Evolutionary conservation across 306 rosid genomes (phyloP).

Genomic region (Castanospermum australe): DNA sequence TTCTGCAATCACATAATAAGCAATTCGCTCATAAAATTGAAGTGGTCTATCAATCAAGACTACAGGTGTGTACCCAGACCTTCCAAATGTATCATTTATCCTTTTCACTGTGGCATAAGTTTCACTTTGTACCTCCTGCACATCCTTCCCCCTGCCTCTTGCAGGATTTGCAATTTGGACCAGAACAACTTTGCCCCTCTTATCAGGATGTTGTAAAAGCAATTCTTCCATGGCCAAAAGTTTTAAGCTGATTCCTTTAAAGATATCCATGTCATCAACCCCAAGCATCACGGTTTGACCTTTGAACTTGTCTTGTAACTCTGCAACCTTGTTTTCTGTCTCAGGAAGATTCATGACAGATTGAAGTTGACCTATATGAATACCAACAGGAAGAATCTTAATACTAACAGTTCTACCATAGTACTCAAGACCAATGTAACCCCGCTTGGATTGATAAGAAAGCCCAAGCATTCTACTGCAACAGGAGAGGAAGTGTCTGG

Average conservation of each 20-base stretch:
- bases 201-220: constrained; percentile 77
- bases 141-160: constrained; percentile 84
- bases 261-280: constrained; percentile 60
- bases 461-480: constrained; percentile 91
- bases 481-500: constrained; percentile 87
- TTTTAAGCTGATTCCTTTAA: constrained; percentile 87
- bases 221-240: constrained; percentile 87
- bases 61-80: constrained; percentile 74
- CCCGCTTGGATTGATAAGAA: constrained; percentile 81
- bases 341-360: constrained; percentile 57
- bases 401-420: constrained; percentile 76
- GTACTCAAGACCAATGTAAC: constrained; percentile 89
- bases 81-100: constrained; percentile 62
- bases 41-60: constrained; percentile 73
- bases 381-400: constrained; percentile 71
- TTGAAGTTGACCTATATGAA: constrained; percentile 81
- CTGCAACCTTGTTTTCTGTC: constrained; percentile 68
- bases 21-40: constrained; percentile 75
- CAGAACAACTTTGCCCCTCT: constrained; percentile 77
- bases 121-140: constrained; percentile 73
- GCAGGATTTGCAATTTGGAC: constrained; percentile 93
- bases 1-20: constrained; percentile 78
- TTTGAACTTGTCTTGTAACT: constrained; percentile 55
- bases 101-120: constrained; percentile 63
- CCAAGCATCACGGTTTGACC: constrained; percentile 81